Evolutionary conservation across 2,329 filamentous ascomycete genomes (phyloP), one percentile per base, ranked within the genome.

Genomic region (Zarea fungicola): DNA sequence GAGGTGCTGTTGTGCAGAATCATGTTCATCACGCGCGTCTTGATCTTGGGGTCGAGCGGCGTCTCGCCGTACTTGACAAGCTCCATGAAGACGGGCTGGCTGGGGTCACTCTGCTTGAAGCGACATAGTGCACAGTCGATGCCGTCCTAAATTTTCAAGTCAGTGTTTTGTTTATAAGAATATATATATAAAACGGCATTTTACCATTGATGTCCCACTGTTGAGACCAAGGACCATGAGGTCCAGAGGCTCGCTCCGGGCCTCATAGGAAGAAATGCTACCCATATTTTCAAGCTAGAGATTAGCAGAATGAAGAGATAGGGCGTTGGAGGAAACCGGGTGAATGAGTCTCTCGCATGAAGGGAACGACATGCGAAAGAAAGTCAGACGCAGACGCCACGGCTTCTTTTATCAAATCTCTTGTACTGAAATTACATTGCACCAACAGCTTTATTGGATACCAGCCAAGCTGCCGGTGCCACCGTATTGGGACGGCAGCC

Each of bases 101-200:
- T 65, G 1, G 77, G 77, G 6, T 69, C 67, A 16, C 70, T 69
- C 57, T 83, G 79, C 40, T 65, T 65, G 59, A 81, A 83, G 45
- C 65, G 75, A 55, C 78, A 80, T 8, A 81, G 67, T 2, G 76
- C 78, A 55, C 77, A 81, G 59, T 81, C 76, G 37, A 83, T 79
- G 22, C 75, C 73, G 57, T 78, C 75, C n/a, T n/a, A n/a, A n/a
- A n/a, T n/a, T n/a, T n/a, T n/a, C n/a, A n/a, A n/a, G n/a, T n/a
- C n/a, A n/a, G n/a, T n/a, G n/a, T n/a, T n/a, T n/a, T n/a, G n/a
- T n/a, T n/a, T n/a, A n/a, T n/a, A n/a, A n/a, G n/a, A n/a, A n/a
- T n/a, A n/a, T n/a, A n/a, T n/a, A n/a, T n/a, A n/a, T n/a, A n/a
- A n/a, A n/a, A n/a, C n/a, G n/a, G n/a, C n/a, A n/a, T n/a, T n/a